A percentile compares a stretch with the other conserved stretches of the same genome.
These are phyloP conservation scores for Nothophaeocryptopus gaeumannii DNA, from an alignment of 2,329 filamentous ascomycete genomes.

Conservation along the genomic window DNA sequence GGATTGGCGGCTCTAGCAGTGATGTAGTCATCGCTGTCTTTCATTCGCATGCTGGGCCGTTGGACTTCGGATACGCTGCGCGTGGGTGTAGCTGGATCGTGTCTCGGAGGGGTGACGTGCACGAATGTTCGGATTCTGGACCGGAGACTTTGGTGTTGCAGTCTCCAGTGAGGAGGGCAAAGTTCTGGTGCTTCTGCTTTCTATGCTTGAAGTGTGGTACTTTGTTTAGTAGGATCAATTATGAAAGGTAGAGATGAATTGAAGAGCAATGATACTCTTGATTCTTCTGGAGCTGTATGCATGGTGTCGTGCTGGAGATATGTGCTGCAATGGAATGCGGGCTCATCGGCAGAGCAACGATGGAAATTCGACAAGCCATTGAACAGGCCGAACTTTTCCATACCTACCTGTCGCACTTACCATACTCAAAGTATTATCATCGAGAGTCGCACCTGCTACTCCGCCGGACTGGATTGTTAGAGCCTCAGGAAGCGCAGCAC, in stretches of 20 bases:
- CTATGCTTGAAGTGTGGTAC: neutral
- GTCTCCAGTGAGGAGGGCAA: constrained; percentile 22
- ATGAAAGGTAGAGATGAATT: constrained; percentile 10
- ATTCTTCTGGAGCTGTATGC: constrained; percentile 5
- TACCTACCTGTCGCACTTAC: too few species aligned
- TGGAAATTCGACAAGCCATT: neutral
- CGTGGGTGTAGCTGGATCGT: neutral
- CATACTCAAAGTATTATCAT: too few species aligned
- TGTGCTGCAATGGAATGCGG: constrained; percentile 13
- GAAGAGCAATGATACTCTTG: constrained; percentile 16
- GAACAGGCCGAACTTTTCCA: too few species aligned
- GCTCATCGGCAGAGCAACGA: constrained; percentile 14
- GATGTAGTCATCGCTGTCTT: constrained; percentile 37
- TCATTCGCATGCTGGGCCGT: constrained; percentile 28
- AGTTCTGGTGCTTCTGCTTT: constrained; percentile 12
- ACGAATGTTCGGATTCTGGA: constrained; percentile 11
- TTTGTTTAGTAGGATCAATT: constrained; percentile 8
- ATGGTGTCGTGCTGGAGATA: constrained; percentile 5
- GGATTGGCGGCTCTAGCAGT: constrained; percentile 37
- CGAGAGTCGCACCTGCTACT: too few species aligned
- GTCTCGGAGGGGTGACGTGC: neutral
- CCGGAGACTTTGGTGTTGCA: constrained; percentile 13
- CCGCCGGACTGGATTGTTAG: too few species aligned
- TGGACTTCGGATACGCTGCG: neutral
- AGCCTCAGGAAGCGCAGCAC: too few species aligned